Base-by-base conservation (phyloP, 306 rosid genomes). In the Rubus idaeus region DNA sequence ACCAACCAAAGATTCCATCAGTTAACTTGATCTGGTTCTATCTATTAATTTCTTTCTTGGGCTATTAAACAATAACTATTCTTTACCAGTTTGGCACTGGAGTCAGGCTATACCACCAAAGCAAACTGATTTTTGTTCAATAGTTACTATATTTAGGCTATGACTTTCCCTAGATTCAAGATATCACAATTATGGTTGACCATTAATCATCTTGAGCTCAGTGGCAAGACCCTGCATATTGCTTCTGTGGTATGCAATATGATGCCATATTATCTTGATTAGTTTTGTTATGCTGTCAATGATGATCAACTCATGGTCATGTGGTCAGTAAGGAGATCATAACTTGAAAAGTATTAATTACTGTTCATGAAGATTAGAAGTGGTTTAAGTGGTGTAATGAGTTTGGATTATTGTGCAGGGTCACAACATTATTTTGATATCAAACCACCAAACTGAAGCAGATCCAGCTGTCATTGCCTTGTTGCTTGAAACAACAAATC, bases 391-490 rank as follows among this genome's bases (percentile, higher is more conserved):
- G 35, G 79, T 76, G 74, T 79, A 66, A 80, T 71, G 49, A 17
- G 65, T 68, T 42, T 56, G 76, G 79, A 77, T 78, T 68, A 39
- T 75, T 78, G 60, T 87, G 81, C 93, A 96, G 99, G 98, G 98
- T 78, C 98, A 93, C 89, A 96, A 96, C 85, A 81, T 96, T 69
- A 86, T 96, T 80, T 77, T 96, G 86, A 90, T 96, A 83, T 92
- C 99, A 83, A 96, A 96, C 84, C 99, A 96, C 91, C 99, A 96
- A 83, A 85, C 90, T 83, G 99, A 96, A 88, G 99, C 99, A 49
- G 99, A 96, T 88, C 99, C 99, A 45, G 99, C 99, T 70, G 61
- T 91, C 76, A 92, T 96, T 85, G 82, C 98, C 11, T 80, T 96
- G 90, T 86, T 92, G 84, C 89, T 96, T 83, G 99, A 96, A 89